Base-by-base conservation (phyloP, 2,329 filamentous ascomycete genomes). In the Sporothrix protearum region DNA sequence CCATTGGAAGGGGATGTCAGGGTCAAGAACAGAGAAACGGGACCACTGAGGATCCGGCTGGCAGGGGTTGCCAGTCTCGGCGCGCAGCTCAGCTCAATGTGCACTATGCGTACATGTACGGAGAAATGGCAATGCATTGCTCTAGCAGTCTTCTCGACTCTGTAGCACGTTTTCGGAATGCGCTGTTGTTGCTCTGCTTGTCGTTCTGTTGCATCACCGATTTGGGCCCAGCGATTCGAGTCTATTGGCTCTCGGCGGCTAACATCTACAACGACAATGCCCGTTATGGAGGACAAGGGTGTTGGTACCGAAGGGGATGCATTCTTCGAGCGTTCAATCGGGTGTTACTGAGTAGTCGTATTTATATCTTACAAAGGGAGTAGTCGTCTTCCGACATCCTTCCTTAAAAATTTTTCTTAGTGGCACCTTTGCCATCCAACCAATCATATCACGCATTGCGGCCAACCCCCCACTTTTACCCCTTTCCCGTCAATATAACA, bases 1-100 rank as follows among this genome's bases (percentile, higher is more conserved):
- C n/a, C 59, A 63, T 25, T 42, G 36, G 25, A 63, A 30, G 59
- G 59, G 59, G n/a, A 45, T 61, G 59, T 63, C 59, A 63, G 36
- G 59, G 59, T 42, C 36, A 25, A 16, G 59, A 42, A 47, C 42
- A 16, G 42, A 3, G 14, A 47, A 47, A 14, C 25, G n/a, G 59
- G 36, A 61, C 33, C 59, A 63, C 36, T 45, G 36, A 63, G n/a
- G 36, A 63, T 12, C 36, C 10, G 36, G 59, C 59, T 63, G 59
- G 28, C 59, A 63, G 59, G 59, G 59, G 59, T 45, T 16, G 10
- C 36, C n/a, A n/a, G 59, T 63, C 59, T 63, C 45, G 59, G 59
- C 59, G 57, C 33, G 59, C 59, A 63, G 59, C 9, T 45, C 33
- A 45, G 22, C 36, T 63, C 22, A 10, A 61, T 61, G 55, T 36